phyloP scores from a whole-genome alignment of 768 basidiomycete species.

The Pleurotus cornucopiae region DNA sequence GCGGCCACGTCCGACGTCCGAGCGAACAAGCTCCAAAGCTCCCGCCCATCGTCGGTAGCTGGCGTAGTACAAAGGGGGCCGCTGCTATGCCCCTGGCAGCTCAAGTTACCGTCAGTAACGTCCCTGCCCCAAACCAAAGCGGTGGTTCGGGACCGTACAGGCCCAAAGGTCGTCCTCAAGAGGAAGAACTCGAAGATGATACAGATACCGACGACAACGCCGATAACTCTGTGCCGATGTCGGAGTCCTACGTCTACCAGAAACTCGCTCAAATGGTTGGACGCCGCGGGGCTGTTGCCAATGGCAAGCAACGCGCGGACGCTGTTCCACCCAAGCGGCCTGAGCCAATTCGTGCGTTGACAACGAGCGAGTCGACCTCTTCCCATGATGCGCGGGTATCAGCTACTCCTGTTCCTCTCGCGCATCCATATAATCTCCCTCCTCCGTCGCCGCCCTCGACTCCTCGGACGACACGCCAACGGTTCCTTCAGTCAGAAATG shows the following conservation, averaged over 20 bases:
- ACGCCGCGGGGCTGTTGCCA: background rate
- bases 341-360: background rate
- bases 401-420: constrained; percentile 49
- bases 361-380: background rate
- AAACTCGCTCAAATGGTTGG: constrained; percentile 48
- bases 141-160: constrained; percentile 43
- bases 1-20: background rate
- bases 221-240: constrained; percentile 43
- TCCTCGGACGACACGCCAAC: constrained; percentile 78
- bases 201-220: constrained; percentile 47
- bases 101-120: constrained; percentile 31
- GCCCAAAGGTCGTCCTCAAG: constrained; percentile 62
- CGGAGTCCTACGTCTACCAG: constrained; percentile 67
- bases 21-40: background rate
- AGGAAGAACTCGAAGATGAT: constrained; percentile 65
- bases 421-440: constrained; percentile 72
- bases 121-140: constrained; percentile 18
- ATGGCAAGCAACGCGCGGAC: background rate
- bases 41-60: constrained; percentile 6
- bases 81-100: constrained; percentile 58
- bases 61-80: constrained; percentile 51
- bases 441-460: constrained; percentile 64
- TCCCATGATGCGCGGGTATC: constrained; percentile 10
- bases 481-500: constrained; percentile 82
- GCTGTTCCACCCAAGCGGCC: constrained; percentile 11